Evolutionary conservation across 2,329 filamentous ascomycete species (phyloP).

Genomic region (Fusarium guadeloupense): DNA sequence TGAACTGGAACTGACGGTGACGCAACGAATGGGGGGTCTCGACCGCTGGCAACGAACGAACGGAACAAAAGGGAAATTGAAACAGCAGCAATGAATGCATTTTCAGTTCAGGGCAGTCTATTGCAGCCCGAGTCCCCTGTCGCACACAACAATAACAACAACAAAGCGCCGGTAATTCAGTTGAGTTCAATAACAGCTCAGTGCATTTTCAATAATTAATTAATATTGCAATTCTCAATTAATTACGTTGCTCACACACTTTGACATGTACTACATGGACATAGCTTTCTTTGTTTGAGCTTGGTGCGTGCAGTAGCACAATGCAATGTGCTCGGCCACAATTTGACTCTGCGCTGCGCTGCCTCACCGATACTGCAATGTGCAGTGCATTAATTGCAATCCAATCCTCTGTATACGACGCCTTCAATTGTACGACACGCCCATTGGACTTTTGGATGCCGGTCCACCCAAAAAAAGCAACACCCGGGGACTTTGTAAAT

Average conservation of each 20-base stretch:
- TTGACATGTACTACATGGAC: neutral
- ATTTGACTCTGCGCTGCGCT: conserved; percentile 22
- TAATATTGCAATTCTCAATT: conserved; percentile 34
- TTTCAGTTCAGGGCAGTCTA: neutral
- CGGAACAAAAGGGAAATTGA: conserved; percentile 39
- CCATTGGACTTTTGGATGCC: conserved; percentile 28
- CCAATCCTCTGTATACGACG: conserved; percentile 1
- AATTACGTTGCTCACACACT: conserved; percentile 1
- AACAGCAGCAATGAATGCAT: conserved; percentile 30
- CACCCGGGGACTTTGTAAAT: conserved; percentile 23
- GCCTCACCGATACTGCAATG: conserved; percentile 25
- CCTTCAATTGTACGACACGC: conserved; percentile 25
- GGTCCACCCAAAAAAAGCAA: conserved; percentile 28
- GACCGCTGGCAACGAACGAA: conserved; percentile 12
- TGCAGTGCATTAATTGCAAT: conserved; percentile 1
- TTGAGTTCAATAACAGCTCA: conserved; percentile 17
- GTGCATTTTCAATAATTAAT: conserved; percentile 11
- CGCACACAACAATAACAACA: conserved; percentile 15
- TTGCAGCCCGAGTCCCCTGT: conserved; percentile 15
- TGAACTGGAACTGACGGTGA: conserved; percentile 24
- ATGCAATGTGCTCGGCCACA: conserved; percentile 26
- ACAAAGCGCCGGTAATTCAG: conserved; percentile 28
- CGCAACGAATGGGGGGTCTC: conserved; percentile 32
- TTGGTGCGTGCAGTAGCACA: conserved; percentile 27
- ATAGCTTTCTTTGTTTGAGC: too few relatives aligned